Evolutionary conservation across 345 rosid genomes (phyloP).

Genomic region (Clausena lansium): DNA sequence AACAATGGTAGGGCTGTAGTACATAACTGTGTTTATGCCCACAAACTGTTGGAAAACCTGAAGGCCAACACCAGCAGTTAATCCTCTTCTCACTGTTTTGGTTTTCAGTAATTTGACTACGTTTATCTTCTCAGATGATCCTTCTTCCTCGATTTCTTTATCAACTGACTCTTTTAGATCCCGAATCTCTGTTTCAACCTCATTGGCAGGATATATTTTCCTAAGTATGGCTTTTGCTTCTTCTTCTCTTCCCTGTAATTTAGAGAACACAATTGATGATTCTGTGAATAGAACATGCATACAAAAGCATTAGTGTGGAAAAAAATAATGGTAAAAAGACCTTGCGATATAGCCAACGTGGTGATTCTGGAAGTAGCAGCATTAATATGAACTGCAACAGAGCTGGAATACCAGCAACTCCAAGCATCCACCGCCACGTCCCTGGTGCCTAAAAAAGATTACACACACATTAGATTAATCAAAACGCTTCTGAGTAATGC

Average conservation of each 20-base stretch:
- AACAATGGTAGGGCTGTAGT: conserved; percentile 80
- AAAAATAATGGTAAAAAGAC: conserved; percentile 23
- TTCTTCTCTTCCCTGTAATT: conserved; percentile 65
- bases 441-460: conserved; percentile 48
- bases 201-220: conserved; percentile 53
- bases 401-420: conserved; percentile 82
- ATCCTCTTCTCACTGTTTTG: conserved; percentile 73
- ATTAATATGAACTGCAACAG: conserved; percentile 69
- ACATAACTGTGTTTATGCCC: conserved; percentile 92
- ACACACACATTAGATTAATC: not conserved
- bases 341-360: conserved; percentile 89
- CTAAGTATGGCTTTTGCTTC: conserved; percentile 61
- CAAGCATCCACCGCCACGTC: conserved; percentile 99
- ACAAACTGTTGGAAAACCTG: conserved; percentile 87
- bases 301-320: not conserved
- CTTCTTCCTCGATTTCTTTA: conserved; percentile 50
- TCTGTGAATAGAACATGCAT: not conserved
- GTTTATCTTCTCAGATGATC: conserved; percentile 57
- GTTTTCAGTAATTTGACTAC: conserved; percentile 48
- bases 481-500: not conserved
- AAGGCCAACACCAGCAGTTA: conserved; percentile 80
- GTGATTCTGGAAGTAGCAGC: conserved; percentile 83
- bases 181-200: conserved; percentile 61
- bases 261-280: not conserved
- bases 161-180: conserved; percentile 71